phyloP scores from a whole-genome alignment of 352 stramenopile species.

The Globisporangium spiculum region DNA sequence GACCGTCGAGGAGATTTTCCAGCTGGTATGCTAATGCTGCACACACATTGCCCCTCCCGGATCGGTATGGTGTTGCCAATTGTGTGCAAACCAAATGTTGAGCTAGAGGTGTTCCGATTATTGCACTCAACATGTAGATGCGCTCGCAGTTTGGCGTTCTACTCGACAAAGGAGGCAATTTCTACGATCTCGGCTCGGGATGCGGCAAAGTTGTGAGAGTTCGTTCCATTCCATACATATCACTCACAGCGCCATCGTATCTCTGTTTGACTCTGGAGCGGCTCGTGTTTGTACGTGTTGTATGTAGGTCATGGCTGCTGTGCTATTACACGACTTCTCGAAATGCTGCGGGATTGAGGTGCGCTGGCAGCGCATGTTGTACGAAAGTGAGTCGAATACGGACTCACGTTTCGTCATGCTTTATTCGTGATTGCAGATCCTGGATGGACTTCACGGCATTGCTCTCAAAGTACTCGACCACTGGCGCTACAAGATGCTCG shows the following conservation, averaged over 20 bases:
- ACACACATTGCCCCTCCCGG: neutral
- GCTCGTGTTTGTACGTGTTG: neutral
- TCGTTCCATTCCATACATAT: neutral
- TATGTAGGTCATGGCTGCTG: constrained; percentile 49
- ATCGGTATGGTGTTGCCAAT: neutral
- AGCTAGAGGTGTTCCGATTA: neutral
- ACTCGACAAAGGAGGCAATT: constrained; percentile 59
- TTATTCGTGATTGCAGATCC: constrained; percentile 19
- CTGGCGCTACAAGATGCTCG: constrained; percentile 66
- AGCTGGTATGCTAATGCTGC: constrained; percentile 30
- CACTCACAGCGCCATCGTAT: neutral
- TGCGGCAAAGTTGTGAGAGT: constrained; percentile 66
- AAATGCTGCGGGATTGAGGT: constrained; percentile 69
- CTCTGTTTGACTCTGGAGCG: neutral
- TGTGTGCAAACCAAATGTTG: neutral
- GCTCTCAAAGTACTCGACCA: constrained; percentile 60
- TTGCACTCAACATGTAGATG: constrained; percentile 28
- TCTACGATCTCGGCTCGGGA: constrained; percentile 68
- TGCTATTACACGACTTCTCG: constrained; percentile 59
- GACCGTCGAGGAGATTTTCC: constrained; percentile 55
- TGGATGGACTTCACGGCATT: constrained; percentile 58
- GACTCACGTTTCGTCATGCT: neutral
- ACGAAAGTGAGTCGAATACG: neutral
- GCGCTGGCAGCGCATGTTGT: neutral
- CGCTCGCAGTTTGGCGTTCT: constrained; percentile 53